Conservation (phyloP, 108 stramenopile genomes). For the Skeletonema marinoi region DNA sequence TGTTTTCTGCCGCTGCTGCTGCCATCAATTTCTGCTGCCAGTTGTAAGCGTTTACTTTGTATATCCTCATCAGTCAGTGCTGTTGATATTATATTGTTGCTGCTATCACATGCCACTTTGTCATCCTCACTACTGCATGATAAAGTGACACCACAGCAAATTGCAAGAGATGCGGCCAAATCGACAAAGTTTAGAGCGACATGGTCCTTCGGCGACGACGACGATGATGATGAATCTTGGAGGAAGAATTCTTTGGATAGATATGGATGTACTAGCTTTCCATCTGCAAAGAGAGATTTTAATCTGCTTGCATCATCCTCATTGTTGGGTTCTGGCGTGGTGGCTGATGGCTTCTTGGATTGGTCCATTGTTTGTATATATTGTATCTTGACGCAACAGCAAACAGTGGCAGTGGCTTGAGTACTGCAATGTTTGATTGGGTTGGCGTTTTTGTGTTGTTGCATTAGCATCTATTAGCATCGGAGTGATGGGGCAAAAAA, state of each 20-base stretch:
- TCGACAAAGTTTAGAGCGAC: conserved; percentile 22
- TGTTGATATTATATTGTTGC: not conserved
- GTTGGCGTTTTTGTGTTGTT: too few species aligned
- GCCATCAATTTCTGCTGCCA: conserved; percentile 37
- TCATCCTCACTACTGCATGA: not conserved
- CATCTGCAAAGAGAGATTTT: conserved; percentile 22
- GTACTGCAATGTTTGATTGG: too few species aligned
- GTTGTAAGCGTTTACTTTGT: not conserved
- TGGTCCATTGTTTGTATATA: not conserved
- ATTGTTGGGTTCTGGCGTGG: too few species aligned
- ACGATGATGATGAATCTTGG: not conserved
- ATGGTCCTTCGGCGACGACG: not conserved
- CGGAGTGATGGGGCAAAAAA: too few species aligned
- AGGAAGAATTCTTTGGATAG: conserved; percentile 16
- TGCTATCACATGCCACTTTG: not conserved
- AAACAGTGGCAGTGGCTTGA: too few species aligned
- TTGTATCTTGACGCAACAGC: too few species aligned
- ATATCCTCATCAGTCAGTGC: conserved; percentile 5
- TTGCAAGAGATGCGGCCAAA: conserved; percentile 23
- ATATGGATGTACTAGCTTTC: conserved; percentile 31
- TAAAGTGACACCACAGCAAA: conserved; percentile 24
- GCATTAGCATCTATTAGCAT: too few species aligned
- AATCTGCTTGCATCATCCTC: not conserved
- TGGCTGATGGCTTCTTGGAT: not conserved
- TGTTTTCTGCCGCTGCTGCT: conserved; percentile 4